These are phyloP conservation scores for Kluyveromyces aestuarii DNA, from an alignment of 805 yeast genomes.

Conservation along the genomic window DNA sequence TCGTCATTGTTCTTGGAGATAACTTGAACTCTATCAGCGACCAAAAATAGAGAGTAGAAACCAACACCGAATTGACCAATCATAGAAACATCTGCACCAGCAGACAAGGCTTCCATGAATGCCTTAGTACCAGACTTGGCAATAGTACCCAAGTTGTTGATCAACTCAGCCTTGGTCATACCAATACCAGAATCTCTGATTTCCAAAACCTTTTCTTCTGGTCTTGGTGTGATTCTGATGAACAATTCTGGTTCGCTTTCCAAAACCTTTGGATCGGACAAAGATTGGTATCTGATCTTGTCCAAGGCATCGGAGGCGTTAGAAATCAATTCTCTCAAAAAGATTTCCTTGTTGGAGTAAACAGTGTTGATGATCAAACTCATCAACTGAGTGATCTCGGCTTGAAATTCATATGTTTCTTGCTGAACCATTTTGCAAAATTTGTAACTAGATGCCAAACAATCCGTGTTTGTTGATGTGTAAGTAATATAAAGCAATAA, in stretches of 20 bases:
- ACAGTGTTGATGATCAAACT: conserved; percentile 99
- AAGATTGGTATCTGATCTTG: conserved; percentile 94
- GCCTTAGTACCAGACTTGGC: conserved; percentile 99
- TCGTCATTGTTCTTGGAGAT: conserved; percentile 98
- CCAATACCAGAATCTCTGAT: conserved; percentile 99
- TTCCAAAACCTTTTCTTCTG: conserved; percentile 89
- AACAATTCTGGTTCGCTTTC: conserved; percentile 94
- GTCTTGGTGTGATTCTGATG: conserved; percentile 95
- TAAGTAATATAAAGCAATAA: neutral
- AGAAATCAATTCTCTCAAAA: conserved; percentile 97
- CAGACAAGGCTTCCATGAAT: conserved; percentile 98
- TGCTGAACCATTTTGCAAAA: conserved; percentile 36
- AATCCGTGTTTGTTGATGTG: neutral
- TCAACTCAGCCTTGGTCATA: conserved; percentile 99
- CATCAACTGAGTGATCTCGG: conserved; percentile 99
- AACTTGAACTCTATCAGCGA: conserved; percentile 97
- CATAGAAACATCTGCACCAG: conserved; percentile 99
- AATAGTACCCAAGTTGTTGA: conserved; percentile 98
- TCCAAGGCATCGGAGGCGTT: conserved; percentile 99
- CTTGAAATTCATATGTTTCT: conserved; percentile 95
- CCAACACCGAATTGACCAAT: conserved; percentile 99
- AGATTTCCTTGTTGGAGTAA: conserved; percentile 97
- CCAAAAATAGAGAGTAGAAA: conserved; percentile 98
- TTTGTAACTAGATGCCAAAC: neutral
- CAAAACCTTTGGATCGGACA: conserved; percentile 82